A percentile compares a stretch with the other conserved stretches of the same genome.
These are phyloP conservation scores for Scheffersomyces spartinae DNA, from an alignment of 805 yeast species.

Conservation along the genomic window DNA sequence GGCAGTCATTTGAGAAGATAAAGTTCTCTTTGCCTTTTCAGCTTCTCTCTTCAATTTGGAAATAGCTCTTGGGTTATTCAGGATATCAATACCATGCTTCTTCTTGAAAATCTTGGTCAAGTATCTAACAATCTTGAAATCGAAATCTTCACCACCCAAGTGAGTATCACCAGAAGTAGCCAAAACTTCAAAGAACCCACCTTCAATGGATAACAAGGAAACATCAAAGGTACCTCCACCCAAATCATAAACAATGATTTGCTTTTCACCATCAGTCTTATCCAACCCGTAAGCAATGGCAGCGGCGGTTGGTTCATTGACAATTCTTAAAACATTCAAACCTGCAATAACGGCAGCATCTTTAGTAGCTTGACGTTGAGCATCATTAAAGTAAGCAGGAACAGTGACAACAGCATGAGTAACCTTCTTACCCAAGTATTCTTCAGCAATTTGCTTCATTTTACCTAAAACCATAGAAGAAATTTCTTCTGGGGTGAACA, in stretches of 20 bases:
- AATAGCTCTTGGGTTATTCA: slow-evolving; percentile 73
- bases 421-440: slow-evolving; percentile 73
- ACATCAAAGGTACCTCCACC: slow-evolving; percentile 99
- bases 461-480: slow-evolving; percentile 86
- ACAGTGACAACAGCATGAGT: slow-evolving; percentile 38
- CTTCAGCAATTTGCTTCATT: slow-evolving; percentile 93
- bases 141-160: slow-evolving; percentile 96
- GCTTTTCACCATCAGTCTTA: slow-evolving; percentile 70
- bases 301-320: slow-evolving; percentile 35
- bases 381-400: slow-evolving; percentile 32
- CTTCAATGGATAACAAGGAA: slow-evolving; percentile 75
- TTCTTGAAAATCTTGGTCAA: slow-evolving; percentile 89
- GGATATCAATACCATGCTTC: slow-evolving; percentile 79
- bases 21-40: slow-evolving; percentile 95
- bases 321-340: slow-evolving; percentile 31
- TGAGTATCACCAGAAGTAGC: slow-evolving; percentile 96
- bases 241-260: slow-evolving; percentile 83
- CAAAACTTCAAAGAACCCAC: slow-evolving; percentile 85
- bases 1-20: slow-evolving; percentile 91
- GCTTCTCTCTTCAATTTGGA: slow-evolving; percentile 95
- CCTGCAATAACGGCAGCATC: slow-evolving; percentile 36
- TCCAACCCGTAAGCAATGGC: slow-evolving; percentile 36
- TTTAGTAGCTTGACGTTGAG: slow-evolving; percentile 34
- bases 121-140: slow-evolving; percentile 78
- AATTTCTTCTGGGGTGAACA: slow-evolving; percentile 88